Percentiles rank a stretch among this genome's conserved stretches.
These are phyloP conservation scores for Erodium moschatum DNA, from an alignment of 441 rosid genomes.

Conservation along the genomic window DNA sequence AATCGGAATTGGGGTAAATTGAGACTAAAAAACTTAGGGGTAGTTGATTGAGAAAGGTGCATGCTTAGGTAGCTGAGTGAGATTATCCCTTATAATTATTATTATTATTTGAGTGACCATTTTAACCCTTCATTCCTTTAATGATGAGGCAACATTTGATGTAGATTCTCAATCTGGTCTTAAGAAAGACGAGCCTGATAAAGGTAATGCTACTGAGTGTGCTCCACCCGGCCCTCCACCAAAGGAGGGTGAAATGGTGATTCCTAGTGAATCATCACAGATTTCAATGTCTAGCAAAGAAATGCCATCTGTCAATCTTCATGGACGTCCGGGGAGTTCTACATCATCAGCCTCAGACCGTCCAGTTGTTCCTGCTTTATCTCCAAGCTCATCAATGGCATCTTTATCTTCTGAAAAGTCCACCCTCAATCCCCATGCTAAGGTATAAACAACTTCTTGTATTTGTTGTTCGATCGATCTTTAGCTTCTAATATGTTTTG, in stretches of 20 bases:
- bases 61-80: no score
- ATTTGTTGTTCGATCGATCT: not conserved
- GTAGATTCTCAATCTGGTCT: slow-evolving; percentile 32
- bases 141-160: slow-evolving; percentile 21
- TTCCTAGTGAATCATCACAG: slow-evolving; percentile 36
- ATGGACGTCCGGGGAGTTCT: slow-evolving; percentile 54
- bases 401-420: slow-evolving; percentile 75
- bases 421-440: slow-evolving; percentile 69
- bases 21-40: no score
- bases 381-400: slow-evolving; percentile 84
- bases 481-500: not conserved
- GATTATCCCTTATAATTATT: not conserved
- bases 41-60: no score
- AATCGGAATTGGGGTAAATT: no score
- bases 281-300: slow-evolving; percentile 37
- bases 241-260: slow-evolving; percentile 36
- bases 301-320: slow-evolving; percentile 31
- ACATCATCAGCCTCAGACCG: slow-evolving; percentile 55
- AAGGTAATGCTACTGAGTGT: slow-evolving; percentile 30
- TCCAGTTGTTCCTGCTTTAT: slow-evolving; percentile 40
- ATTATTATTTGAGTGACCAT: not conserved
- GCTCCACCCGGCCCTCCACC: slow-evolving; percentile 30
- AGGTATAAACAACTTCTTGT: slow-evolving; percentile 36
- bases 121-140: slow-evolving; percentile 10
- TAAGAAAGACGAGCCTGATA: slow-evolving; percentile 33